These are phyloP conservation scores for Lactarius hengduanensis DNA, from an alignment of 768 basidiomycete genomes.

Conservation along the genomic window DNA sequence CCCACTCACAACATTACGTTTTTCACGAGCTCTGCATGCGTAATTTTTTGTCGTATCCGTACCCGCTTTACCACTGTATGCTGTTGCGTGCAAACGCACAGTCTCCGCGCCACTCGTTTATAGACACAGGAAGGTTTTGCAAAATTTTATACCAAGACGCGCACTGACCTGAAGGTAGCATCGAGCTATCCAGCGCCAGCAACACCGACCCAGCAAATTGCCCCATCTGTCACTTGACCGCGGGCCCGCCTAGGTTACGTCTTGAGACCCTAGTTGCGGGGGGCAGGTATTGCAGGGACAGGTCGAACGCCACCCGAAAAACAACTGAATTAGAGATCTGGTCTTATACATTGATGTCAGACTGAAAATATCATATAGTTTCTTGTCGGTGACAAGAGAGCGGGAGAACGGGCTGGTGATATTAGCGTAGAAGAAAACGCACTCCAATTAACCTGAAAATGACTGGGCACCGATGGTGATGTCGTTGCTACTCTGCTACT, in stretches of 20 bases:
- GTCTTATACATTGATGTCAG: too few species aligned
- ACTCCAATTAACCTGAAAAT: too few species aligned
- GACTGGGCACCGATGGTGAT: too few species aligned
- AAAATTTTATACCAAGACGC: background rate
- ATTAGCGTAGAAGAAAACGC: too few species aligned
- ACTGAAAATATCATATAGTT: too few species aligned
- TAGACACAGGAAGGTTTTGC: background rate
- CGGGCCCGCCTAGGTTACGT: background rate
- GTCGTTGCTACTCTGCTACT: too few species aligned
- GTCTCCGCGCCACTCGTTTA: background rate
- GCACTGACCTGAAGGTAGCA: background rate
- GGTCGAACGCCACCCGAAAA: too few species aligned
- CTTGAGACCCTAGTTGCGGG: too few species aligned
- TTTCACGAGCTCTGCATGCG: conserved; percentile 5
- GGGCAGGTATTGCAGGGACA: too few species aligned
- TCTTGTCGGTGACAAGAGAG: background rate
- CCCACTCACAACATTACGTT: conserved; percentile 25
- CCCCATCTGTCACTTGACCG: background rate
- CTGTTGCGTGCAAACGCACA: background rate
- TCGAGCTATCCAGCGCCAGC: background rate
- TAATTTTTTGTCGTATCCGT: conserved; percentile 9
- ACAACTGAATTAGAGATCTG: too few species aligned
- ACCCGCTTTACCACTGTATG: background rate
- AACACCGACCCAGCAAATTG: background rate
- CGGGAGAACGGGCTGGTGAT: too few species aligned